These are phyloP conservation scores for apple (Malus domestica) DNA, from an alignment of 306 rosid species.

Conservation along the genomic window DNA sequence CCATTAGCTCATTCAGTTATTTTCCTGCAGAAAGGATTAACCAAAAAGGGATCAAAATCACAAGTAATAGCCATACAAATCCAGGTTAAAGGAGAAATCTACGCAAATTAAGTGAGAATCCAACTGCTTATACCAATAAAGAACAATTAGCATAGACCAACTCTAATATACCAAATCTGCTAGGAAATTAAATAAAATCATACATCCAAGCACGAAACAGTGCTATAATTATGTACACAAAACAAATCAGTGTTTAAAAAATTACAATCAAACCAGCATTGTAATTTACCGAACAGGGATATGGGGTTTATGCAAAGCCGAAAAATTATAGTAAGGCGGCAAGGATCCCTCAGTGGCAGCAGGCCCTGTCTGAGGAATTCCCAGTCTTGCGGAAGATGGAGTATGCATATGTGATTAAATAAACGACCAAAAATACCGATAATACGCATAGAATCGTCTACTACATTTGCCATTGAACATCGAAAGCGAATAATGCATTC, in stretches of 20 bases:
- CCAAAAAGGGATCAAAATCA: not conserved
- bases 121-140: not conserved
- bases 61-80: not conserved
- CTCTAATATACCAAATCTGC: not conserved
- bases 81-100: not conserved
- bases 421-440: not conserved
- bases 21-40: constrained; percentile 16
- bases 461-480: not conserved
- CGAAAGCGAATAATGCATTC: not conserved
- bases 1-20: constrained; percentile 85
- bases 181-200: not conserved
- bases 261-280: not conserved
- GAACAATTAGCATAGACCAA: not conserved
- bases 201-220: not conserved
- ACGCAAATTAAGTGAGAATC: not conserved
- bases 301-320: not conserved
- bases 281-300: not conserved
- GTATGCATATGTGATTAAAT: not conserved
- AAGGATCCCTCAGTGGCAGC: too few species aligned
- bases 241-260: not conserved
- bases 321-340: too few species aligned
- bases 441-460: not conserved
- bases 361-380: too few species aligned
- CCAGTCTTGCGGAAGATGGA: too few species aligned
- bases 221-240: not conserved